Evolutionary conservation across 768 basidiomycete species (phyloP), one percentile per base, ranked within the genome.

Genomic region (Leccinum boreale): DNA sequence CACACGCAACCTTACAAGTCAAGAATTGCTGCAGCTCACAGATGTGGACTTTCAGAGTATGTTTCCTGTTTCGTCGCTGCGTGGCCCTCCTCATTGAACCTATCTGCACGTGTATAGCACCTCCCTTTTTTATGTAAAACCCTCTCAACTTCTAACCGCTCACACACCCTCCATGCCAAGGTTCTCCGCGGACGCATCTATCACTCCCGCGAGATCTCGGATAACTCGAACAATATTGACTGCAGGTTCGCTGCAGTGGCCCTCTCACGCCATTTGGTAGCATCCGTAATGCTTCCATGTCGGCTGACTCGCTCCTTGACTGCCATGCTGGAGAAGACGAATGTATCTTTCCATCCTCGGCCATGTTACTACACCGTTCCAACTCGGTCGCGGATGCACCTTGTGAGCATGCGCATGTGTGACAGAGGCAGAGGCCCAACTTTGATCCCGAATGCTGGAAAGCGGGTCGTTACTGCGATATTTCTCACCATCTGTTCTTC

Each of bases 21-120:
- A 80, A 42, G 75, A 74, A 11, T 85, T 90, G 65, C 65, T 91
- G 60, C 77, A 84, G 44, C 73, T 90, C 56, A 81, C 78, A n/a
- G 81, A 86, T 45, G 75, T 72, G 11, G 85, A 88, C 72, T 90
- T 46, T 77, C 79, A 36, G 68, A 67, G 87, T 89, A 61, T 47
- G 85, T 77, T 17, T 11, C 23, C 3, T 15, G 15, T 44, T 23
- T 7, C 14, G 35, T 58, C 19, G n/a, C 29, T 39, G 50, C 53
- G 12, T 42, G 28, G 57, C 29, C 23, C 42, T 24, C 24, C 58
- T 4, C 33, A 7, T 46, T 65, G 7, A 71, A 39, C 7, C 3
- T 23, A 23, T 28, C 29, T 33, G 10, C 50, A 51, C 47, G n/a
- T 60, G 49, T 19, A 51, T 42, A 71, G 72, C 26, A 55, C 58